Evolutionary conservation across 345 rosid genomes (phyloP).

Genomic region (Citrus inodora): DNA sequence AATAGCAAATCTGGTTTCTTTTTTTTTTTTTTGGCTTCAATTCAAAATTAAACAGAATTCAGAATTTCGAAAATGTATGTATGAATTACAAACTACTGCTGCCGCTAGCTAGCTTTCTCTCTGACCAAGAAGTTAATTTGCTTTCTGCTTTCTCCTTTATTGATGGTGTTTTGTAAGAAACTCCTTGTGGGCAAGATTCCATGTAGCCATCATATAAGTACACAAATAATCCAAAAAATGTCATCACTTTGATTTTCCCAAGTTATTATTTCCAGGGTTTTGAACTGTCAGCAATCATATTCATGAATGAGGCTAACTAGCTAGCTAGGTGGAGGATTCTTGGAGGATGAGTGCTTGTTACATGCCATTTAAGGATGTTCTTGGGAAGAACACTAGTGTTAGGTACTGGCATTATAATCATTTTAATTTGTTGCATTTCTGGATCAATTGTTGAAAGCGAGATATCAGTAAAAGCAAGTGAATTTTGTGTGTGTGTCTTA

Average conservation of each 20-base stretch:
- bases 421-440: not conserved
- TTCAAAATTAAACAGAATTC: not conserved
- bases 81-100: too few species aligned
- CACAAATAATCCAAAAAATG: constrained; percentile 17
- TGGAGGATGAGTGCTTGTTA: constrained; percentile 21
- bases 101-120: not conserved
- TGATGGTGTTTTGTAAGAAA: constrained; percentile 16
- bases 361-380: constrained; percentile 22
- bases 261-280: constrained; percentile 14
- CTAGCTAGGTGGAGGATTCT: constrained; percentile 13
- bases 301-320: not conserved
- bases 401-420: not conserved
- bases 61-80: not conserved
- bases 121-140: not conserved
- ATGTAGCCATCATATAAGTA: constrained; percentile 24
- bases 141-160: constrained; percentile 5
- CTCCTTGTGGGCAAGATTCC: constrained; percentile 32
- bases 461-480: constrained; percentile 9
- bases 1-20: not conserved
- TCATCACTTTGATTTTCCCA: constrained; percentile 23
- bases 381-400: constrained; percentile 1
- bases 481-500: not conserved
- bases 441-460: constrained; percentile 19
- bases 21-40: not conserved
- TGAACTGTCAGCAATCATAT: constrained; percentile 28